Evolutionary conservation across 2,329 filamentous ascomycete species (phyloP).

Genomic region (Penicillium capsulatum): DNA sequence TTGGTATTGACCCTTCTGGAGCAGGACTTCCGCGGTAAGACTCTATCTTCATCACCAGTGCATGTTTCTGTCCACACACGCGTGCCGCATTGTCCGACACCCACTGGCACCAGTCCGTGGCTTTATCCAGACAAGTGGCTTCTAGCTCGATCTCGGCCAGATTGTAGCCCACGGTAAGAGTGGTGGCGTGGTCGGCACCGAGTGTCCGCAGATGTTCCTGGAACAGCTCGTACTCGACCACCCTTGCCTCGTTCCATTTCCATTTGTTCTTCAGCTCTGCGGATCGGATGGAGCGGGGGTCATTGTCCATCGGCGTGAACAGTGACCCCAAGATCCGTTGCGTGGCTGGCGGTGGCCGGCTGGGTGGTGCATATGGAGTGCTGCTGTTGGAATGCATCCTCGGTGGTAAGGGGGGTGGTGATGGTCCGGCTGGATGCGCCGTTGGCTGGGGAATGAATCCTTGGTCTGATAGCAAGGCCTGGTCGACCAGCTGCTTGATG

Average conservation of each 20-base stretch:
- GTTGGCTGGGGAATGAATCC: constrained; percentile 28
- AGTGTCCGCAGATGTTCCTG: constrained; percentile 28
- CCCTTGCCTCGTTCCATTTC: constrained; percentile 29
- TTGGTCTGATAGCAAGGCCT: constrained; percentile 28
- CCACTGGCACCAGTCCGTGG: constrained; percentile 31
- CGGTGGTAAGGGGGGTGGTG: constrained; percentile 26
- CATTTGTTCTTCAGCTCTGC: constrained; percentile 27
- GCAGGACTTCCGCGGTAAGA: constrained; percentile 27
- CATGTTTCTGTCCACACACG: constrained; percentile 25
- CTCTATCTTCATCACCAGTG: constrained; percentile 29
- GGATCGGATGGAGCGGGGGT: constrained; percentile 25
- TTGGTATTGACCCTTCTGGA: constrained; percentile 22
- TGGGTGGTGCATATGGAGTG: constrained; percentile 19
- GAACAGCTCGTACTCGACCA: constrained; percentile 28
- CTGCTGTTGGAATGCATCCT: constrained; percentile 29
- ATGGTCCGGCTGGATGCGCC: constrained; percentile 6
- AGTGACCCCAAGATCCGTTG: constrained; percentile 19
- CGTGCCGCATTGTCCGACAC: constrained; percentile 26
- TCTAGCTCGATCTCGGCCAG: constrained; percentile 29
- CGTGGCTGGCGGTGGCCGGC: constrained; percentile 6
- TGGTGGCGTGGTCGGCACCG: constrained; percentile 29
- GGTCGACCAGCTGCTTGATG: constrained; percentile 32
- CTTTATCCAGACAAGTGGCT: constrained; percentile 22
- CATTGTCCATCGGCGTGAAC: constrained; percentile 22
- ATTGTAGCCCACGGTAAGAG: constrained; percentile 25